Conservation (phyloP, 78 protist species). For the Isochrysis galbana region DNA sequence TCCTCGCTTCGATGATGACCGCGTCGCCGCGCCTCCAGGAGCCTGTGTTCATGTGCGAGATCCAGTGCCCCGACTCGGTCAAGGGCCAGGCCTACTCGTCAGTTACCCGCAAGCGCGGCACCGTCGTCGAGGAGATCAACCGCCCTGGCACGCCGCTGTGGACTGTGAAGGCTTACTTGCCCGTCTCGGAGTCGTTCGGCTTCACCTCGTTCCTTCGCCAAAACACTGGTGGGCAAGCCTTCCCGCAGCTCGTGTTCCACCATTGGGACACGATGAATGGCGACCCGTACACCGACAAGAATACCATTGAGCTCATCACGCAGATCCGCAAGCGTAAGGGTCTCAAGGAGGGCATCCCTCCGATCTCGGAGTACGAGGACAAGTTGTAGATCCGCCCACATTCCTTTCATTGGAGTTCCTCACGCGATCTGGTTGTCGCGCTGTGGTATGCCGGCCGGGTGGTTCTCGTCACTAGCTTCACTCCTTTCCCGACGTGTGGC, state of each 20-base stretch:
- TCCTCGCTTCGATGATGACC: conserved; percentile 83
- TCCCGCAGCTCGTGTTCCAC: conserved; percentile 98
- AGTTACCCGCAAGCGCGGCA: conserved; percentile 90
- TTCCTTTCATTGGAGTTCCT: too few relatives aligned
- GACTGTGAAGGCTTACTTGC: conserved; percentile 91
- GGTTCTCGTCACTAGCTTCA: too few relatives aligned
- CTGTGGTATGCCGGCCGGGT: too few relatives aligned
- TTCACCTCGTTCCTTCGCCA: conserved; percentile 90
- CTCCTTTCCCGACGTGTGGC: too few relatives aligned
- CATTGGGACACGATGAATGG: conserved; percentile 89
- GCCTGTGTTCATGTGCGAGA: conserved; percentile 94
- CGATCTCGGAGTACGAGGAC: conserved; percentile 69
- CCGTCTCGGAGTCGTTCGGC: conserved; percentile 99
- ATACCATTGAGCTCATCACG: background rate
- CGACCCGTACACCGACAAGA: conserved; percentile 70
- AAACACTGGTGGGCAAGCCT: conserved; percentile 98
- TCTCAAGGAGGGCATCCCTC: conserved; percentile 77
- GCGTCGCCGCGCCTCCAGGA: conserved; percentile 90
- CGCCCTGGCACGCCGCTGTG: conserved; percentile 16
- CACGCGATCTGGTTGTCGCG: too few relatives aligned
- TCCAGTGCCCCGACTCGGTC: conserved; percentile 81
- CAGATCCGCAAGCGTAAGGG: conserved; percentile 95
- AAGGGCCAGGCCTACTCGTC: conserved; percentile 91
- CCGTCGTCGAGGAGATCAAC: background rate
- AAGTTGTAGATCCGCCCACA: conserved; percentile 55